Conservation (phyloP, 306 rosid species). For the Quercus suber region DNA sequence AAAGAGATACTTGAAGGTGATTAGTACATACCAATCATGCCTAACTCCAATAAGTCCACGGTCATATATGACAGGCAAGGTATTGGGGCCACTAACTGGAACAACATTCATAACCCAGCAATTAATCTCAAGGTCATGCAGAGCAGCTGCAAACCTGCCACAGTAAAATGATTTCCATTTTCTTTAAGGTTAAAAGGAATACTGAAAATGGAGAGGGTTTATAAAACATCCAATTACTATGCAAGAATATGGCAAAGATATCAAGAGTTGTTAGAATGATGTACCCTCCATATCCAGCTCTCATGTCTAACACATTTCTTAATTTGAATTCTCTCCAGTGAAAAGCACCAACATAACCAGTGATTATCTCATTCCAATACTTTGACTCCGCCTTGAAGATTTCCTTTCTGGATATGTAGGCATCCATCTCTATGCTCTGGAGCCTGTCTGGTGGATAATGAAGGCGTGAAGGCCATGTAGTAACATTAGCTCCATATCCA, state of each 20-base stretch:
- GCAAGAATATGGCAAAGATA: not conserved
- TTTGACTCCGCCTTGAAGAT: slow-evolving; percentile 72
- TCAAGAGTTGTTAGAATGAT: slow-evolving; percentile 4
- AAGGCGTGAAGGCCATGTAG: slow-evolving; percentile 74
- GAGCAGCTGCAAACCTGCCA: slow-evolving; percentile 82
- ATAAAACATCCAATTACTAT: not conserved
- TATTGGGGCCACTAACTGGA: slow-evolving; percentile 71
- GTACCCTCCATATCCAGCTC: slow-evolving; percentile 95
- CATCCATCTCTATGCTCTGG: slow-evolving; percentile 72
- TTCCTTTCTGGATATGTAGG: slow-evolving; percentile 73
- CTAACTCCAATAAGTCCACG: slow-evolving; percentile 83
- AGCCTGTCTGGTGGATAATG: slow-evolving; percentile 76
- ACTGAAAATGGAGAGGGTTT: not conserved
- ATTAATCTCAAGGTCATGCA: slow-evolving; percentile 50
- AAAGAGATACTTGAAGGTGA: not conserved
- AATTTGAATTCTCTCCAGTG: slow-evolving; percentile 59
- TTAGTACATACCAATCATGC: slow-evolving; percentile 81
- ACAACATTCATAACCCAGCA: slow-evolving; percentile 92
- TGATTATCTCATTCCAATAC: slow-evolving; percentile 78
- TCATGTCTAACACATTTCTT: slow-evolving; percentile 86
- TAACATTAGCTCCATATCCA: slow-evolving; percentile 68
- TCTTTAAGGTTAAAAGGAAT: not conserved
- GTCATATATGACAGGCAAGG: slow-evolving; percentile 82
- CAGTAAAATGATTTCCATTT: slow-evolving; percentile 24
- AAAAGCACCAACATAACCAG: slow-evolving; percentile 55